These are phyloP conservation scores for Pholiota conissans DNA, from an alignment of 768 basidiomycete species.

Conservation along the genomic window DNA sequence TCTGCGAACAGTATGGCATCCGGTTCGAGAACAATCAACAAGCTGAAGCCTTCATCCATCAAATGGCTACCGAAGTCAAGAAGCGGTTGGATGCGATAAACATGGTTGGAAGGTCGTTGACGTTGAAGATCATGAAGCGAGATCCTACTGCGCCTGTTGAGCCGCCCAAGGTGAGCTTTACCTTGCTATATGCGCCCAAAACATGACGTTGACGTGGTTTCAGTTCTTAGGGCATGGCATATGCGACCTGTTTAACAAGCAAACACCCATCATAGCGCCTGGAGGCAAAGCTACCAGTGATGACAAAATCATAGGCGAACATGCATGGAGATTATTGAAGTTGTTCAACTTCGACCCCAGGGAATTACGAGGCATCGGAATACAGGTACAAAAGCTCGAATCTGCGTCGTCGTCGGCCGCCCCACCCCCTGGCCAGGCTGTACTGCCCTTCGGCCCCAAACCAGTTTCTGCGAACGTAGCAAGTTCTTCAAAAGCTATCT, in stretches of 20 bases:
- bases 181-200: not conserved
- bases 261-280: conserved; percentile 55
- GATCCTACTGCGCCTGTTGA: conserved; percentile 86
- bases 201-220: not conserved
- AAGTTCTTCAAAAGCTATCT: conserved; percentile 10
- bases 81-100: conserved; percentile 66
- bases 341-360: conserved; percentile 76
- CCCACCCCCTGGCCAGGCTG: conserved; percentile 53
- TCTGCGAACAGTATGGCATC: conserved; percentile 90
- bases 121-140: conserved; percentile 87
- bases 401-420: conserved; percentile 31
- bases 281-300: conserved; percentile 77
- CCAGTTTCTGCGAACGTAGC: conserved; percentile 16
- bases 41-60: conserved; percentile 74
- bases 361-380: conserved; percentile 90
- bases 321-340: conserved; percentile 74
- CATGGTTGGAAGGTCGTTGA: conserved; percentile 73
- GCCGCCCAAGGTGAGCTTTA: conserved; percentile 72
- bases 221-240: conserved; percentile 92
- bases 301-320: conserved; percentile 65
- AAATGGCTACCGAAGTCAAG: conserved; percentile 78
- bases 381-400: conserved; percentile 90
- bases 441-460: conserved; percentile 53
- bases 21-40: conserved; percentile 84
- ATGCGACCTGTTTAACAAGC: conserved; percentile 82